Conservation (phyloP, 139 green algal species). For the Chlorella vulgaris region DNA sequence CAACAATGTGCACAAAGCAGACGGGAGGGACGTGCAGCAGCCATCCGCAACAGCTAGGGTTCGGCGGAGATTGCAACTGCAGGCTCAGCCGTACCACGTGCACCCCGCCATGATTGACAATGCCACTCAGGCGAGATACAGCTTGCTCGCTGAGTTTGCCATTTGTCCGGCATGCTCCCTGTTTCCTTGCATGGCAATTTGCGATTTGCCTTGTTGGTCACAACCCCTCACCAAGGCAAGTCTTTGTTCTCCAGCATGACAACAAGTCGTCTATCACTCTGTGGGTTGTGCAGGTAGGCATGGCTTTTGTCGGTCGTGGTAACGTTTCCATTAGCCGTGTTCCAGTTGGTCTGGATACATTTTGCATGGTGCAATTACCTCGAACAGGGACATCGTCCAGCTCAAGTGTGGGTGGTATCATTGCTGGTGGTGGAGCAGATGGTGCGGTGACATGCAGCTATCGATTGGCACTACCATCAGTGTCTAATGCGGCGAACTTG, state of each 20-base stretch:
- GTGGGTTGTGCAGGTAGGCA: too few relatives aligned
- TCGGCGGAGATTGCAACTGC: neutral
- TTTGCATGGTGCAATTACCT: neutral
- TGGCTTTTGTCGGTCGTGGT: too few relatives aligned
- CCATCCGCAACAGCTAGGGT: neutral
- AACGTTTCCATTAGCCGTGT: too few relatives aligned
- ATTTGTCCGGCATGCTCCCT: too few relatives aligned
- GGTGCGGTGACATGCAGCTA: neutral
- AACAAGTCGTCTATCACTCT: too few relatives aligned
- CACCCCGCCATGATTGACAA: conserved; percentile 36
- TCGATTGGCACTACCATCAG: neutral
- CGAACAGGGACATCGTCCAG: neutral
- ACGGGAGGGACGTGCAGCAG: too few relatives aligned
- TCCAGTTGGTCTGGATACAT: neutral
- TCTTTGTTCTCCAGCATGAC: too few relatives aligned
- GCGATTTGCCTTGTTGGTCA: too few relatives aligned
- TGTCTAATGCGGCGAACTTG: neutral
- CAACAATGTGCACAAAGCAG: too few relatives aligned
- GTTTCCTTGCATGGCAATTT: too few relatives aligned
- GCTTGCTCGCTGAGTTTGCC: too few relatives aligned
- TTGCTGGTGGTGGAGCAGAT: neutral
- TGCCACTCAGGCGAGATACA: conserved; percentile 20
- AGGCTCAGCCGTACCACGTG: conserved; percentile 6
- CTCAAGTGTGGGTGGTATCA: neutral
- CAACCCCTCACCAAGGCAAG: too few relatives aligned